Evolutionary conservation across 23 red algal genomes (phyloP).

Genomic region (Cyanidiococcus yangmingshanensis): DNA sequence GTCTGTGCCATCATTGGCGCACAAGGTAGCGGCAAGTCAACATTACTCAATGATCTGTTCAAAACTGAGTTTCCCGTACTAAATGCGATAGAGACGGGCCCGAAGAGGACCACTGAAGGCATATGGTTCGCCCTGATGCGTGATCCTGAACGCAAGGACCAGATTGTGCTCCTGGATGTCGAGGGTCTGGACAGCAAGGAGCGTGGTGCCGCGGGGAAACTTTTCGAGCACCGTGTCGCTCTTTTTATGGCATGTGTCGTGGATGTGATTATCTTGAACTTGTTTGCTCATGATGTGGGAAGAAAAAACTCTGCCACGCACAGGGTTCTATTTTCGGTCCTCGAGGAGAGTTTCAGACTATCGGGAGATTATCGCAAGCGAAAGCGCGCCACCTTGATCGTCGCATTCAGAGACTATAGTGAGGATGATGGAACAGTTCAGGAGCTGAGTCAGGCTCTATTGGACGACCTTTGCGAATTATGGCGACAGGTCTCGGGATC

Average conservation of each 20-base stretch:
- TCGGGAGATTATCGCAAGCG: slow-evolving; percentile 19
- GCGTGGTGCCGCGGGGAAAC: slow-evolving; percentile 57
- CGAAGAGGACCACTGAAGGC: slow-evolving; percentile 73
- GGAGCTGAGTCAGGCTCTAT: slow-evolving; percentile 51
- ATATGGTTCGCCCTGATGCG: slow-evolving; percentile 39
- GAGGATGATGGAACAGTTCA: slow-evolving; percentile 25
- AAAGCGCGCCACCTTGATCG: slow-evolving; percentile 28
- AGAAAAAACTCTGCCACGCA: slow-evolving; percentile 72
- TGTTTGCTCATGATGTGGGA: slow-evolving; percentile 92
- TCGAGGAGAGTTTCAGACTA: slow-evolving; percentile 43
- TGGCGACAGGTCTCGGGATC: slow-evolving; percentile 15
- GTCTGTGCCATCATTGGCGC: slow-evolving; percentile 71
- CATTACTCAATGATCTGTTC: slow-evolving; percentile 78
- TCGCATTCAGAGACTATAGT: slow-evolving; percentile 73
- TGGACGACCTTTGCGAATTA: slow-evolving; percentile 48
- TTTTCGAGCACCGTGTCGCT: slow-evolving; percentile 63
- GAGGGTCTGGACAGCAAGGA: slow-evolving; percentile 86
- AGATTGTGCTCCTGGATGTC: slow-evolving; percentile 77
- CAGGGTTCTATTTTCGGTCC: slow-evolving; percentile 68
- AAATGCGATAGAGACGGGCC: slow-evolving; percentile 47
- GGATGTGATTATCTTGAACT: slow-evolving; percentile 77
- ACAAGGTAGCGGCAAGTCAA: slow-evolving; percentile 89
- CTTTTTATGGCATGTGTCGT: slow-evolving; percentile 58
- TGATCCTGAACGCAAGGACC: not conserved
- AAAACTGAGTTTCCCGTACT: slow-evolving; percentile 85